phyloP scores from a whole-genome alignment of 129 eudicot species.

The Apium graveolens region DNA sequence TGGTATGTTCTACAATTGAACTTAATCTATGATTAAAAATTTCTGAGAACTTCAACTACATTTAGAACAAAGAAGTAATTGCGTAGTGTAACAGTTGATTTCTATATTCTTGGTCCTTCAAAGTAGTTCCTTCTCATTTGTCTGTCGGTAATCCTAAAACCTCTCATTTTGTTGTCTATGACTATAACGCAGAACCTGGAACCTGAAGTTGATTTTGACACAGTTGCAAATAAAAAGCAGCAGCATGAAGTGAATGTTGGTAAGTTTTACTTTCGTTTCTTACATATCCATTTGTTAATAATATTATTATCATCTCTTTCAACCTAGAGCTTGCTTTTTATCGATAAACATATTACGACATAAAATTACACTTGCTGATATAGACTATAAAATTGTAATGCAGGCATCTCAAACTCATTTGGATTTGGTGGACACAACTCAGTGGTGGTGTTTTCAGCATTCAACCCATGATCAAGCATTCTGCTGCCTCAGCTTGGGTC shows the following conservation, averaged over 20 bases:
- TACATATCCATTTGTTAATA: neutral
- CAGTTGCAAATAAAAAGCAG: constrained; percentile 76
- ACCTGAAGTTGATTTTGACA: constrained; percentile 94
- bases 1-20: constrained; percentile 37
- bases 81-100: neutral
- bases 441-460: constrained; percentile 85
- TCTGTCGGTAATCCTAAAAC: neutral
- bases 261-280: constrained; percentile 24
- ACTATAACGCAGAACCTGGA: constrained; percentile 60
- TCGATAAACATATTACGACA: neutral
- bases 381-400: constrained; percentile 17
- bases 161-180: neutral
- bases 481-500: neutral
- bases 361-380: neutral
- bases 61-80: neutral
- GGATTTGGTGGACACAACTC: constrained; percentile 99
- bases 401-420: constrained; percentile 90
- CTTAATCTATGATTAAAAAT: neutral
- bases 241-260: constrained; percentile 99
- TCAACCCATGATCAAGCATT: constrained; percentile 51
- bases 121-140: neutral
- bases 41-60: neutral
- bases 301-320: neutral
- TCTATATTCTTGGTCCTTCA: neutral
- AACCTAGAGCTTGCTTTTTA: neutral